Evolutionary conservation across 2,329 filamentous ascomycete species (phyloP).

Genomic region (Ilyonectria robusta): DNA sequence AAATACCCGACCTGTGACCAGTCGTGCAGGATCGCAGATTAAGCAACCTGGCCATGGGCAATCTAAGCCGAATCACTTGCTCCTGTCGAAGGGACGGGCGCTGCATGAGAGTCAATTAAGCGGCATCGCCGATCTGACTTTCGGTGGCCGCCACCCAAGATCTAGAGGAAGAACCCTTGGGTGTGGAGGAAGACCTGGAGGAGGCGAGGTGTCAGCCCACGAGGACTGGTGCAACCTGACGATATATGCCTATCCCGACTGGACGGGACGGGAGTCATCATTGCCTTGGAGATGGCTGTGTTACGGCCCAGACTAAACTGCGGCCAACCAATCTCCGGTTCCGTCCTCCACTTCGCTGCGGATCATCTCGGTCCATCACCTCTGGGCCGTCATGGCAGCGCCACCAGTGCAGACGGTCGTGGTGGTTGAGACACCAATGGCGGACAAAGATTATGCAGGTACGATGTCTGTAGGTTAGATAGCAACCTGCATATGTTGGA

Average conservation of each 20-base stretch:
- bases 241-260: constrained; percentile 20
- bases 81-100: constrained; percentile 4
- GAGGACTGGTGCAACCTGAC: constrained; percentile 26
- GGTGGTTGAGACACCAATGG: neutral
- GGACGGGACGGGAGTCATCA: constrained; percentile 21
- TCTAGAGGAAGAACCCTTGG: constrained; percentile 14
- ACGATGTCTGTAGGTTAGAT: neutral
- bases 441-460: neutral
- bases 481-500: neutral
- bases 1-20: constrained; percentile 39
- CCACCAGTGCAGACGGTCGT: neutral
- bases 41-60: constrained; percentile 22
- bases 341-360: neutral
- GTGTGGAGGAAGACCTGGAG: constrained; percentile 19
- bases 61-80: constrained; percentile 11
- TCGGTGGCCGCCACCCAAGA: constrained; percentile 15
- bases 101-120: constrained; percentile 20
- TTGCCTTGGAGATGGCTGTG: constrained; percentile 28
- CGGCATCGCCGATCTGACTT: constrained; percentile 29
- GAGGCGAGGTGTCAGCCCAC: constrained; percentile 14
- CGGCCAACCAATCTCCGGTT: constrained; percentile 19
- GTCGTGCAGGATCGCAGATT: constrained; percentile 37
- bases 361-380: constrained; percentile 18
- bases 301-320: constrained; percentile 18
- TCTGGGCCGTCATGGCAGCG: constrained; percentile 13